Evolutionary conservation across 495 filamentous ascomycete genomes (phyloP).

Genomic region (Acidiella bohemica): DNA sequence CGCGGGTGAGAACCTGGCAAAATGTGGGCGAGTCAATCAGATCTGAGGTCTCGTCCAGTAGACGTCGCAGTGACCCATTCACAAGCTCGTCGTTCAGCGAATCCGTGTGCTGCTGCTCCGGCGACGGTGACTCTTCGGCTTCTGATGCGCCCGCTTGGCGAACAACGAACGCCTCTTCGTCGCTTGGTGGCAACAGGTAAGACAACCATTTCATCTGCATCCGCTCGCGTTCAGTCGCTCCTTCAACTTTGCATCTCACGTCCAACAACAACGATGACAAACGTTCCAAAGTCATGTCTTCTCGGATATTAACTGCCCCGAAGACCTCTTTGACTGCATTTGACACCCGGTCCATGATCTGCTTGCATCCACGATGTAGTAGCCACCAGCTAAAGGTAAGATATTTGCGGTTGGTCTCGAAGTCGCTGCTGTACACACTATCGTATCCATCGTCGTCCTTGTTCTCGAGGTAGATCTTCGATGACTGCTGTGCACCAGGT

Average conservation of each 20-base stretch:
- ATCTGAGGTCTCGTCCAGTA: conserved; percentile 94
- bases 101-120: conserved; percentile 3
- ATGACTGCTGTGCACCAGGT: conserved; percentile 32
- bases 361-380: conserved; percentile 76
- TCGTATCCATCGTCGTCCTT: conserved; percentile 70
- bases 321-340: conserved; percentile 74
- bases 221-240: conserved; percentile 49
- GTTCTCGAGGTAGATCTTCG: conserved; percentile 75
- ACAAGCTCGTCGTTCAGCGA: conserved; percentile 14
- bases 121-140: conserved; percentile 46
- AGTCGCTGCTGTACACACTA: conserved; percentile 74
- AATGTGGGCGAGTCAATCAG: conserved; percentile 89
- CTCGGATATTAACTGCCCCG: conserved; percentile 69
- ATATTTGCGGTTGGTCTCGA: conserved; percentile 86
- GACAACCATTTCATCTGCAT: conserved; percentile 52
- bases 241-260: conserved; percentile 74
- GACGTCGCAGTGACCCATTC: conserved; percentile 53
- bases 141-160: conserved; percentile 44
- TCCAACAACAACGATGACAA: conserved; percentile 66
- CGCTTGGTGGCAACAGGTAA: conserved; percentile 64
- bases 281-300: conserved; percentile 64
- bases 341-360: conserved; percentile 65
- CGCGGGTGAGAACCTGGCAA: conserved; percentile 62
- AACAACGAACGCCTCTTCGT: conserved; percentile 69
- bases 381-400: conserved; percentile 98